Percentiles rank a stretch among this genome's conserved stretches.
phyloP scores from a whole-genome alignment of 257 asterid species.

The Solanum neorickii region DNA sequence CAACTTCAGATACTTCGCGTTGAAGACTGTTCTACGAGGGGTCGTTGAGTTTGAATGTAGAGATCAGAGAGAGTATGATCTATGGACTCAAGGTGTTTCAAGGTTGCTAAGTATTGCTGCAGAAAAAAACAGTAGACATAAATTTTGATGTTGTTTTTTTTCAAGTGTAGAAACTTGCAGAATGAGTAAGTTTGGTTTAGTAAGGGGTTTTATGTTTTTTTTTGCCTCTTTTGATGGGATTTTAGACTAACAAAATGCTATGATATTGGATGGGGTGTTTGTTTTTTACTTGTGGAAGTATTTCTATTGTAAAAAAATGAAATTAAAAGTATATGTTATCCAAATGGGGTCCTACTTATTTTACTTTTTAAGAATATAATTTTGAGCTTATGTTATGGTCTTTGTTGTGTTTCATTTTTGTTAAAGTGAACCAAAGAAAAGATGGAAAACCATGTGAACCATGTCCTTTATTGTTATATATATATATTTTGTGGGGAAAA shows the following conservation, averaged over 20 bases:
- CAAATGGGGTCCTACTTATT: slow-evolving; percentile 19
- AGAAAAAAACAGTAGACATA: slow-evolving; percentile 56
- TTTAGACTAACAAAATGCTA: neutral
- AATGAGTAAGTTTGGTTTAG: slow-evolving; percentile 1
- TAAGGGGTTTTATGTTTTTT: neutral
- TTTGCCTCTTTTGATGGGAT: neutral
- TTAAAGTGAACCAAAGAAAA: slow-evolving; percentile 28
- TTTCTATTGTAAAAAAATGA: slow-evolving; percentile 16
- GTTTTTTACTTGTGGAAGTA: neutral
- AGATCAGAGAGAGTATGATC: slow-evolving; percentile 73
- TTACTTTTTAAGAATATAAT: slow-evolving; percentile 17
- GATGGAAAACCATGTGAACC: slow-evolving; percentile 44
- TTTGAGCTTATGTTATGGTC: slow-evolving; percentile 16
- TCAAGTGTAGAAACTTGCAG: neutral
- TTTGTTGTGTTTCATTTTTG: slow-evolving; percentile 9
- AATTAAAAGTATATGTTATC: slow-evolving; percentile 11
- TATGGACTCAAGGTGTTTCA: slow-evolving; percentile 95
- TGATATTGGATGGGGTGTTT: neutral
- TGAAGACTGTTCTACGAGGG: slow-evolving; percentile 69
- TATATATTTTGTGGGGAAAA: slow-evolving; percentile 5
- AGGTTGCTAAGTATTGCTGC: slow-evolving; percentile 68
- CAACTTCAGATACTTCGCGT: slow-evolving; percentile 59
- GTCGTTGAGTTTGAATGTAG: slow-evolving; percentile 84
- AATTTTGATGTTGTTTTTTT: slow-evolving; percentile 9
- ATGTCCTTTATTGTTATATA: slow-evolving; percentile 11